A percentile compares a stretch with the other conserved stretches of the same genome.
Conservation (phyloP, 2,329 filamentous ascomycete species). For the Colletotrichum tofieldiae region DNA sequence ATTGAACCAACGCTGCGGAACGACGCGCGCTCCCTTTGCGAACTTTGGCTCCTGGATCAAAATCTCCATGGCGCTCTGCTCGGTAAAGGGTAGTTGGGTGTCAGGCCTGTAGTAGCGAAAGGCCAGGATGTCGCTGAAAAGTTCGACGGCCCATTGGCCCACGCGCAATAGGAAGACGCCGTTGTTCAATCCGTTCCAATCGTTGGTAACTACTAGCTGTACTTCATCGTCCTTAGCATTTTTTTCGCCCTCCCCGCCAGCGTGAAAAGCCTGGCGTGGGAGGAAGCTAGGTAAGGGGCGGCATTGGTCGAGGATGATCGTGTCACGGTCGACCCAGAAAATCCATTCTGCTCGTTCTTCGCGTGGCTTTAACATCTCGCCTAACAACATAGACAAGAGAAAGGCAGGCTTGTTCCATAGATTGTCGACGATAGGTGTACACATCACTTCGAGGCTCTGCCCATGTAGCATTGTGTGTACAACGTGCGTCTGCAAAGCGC, state of each 20-base stretch:
- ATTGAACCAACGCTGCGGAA: slow-evolving; percentile 46
- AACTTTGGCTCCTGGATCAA: slow-evolving; percentile 39
- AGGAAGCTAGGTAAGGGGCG: slow-evolving; percentile 34
- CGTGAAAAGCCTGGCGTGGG: not conserved
- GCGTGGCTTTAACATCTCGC: slow-evolving; percentile 41
- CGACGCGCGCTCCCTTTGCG: slow-evolving; percentile 14
- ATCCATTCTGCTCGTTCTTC: slow-evolving; percentile 43
- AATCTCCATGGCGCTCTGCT: slow-evolving; percentile 45
- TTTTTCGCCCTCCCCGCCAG: not conserved
- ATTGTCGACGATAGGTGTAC: slow-evolving; percentile 49
- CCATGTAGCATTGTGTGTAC: slow-evolving; percentile 53
- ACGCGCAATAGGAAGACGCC: slow-evolving; percentile 45
- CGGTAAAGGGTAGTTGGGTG: slow-evolving; percentile 35
- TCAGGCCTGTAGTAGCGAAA: slow-evolving; percentile 42
- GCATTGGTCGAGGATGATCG: slow-evolving; percentile 45
- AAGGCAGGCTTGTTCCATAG: slow-evolving; percentile 59
- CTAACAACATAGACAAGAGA: slow-evolving; percentile 51
- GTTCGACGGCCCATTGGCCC: slow-evolving; percentile 37
- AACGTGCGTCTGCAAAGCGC: slow-evolving; percentile 54
- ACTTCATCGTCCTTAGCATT: not conserved
- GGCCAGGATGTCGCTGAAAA: slow-evolving; percentile 43
- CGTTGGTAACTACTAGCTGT: slow-evolving; percentile 40
- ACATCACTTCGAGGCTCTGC: slow-evolving; percentile 51
- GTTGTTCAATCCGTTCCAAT: slow-evolving; percentile 45
- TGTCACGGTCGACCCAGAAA: slow-evolving; percentile 46